These are phyloP conservation scores for Cryptosporidium ubiquitum DNA, from an alignment of 169 alveolate species.

Conservation along the genomic window DNA sequence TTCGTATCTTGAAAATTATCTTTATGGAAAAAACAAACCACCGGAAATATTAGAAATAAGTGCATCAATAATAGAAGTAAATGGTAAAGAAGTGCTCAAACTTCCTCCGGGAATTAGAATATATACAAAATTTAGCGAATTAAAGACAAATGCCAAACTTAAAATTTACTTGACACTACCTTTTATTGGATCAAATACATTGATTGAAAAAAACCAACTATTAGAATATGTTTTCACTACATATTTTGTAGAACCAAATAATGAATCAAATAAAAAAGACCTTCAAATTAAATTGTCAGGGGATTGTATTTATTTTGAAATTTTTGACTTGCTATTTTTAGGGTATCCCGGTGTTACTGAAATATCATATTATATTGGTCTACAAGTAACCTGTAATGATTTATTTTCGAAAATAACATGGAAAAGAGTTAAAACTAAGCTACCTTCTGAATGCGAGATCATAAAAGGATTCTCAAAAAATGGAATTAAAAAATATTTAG, in stretches of 20 bases:
- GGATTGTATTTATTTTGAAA: background rate
- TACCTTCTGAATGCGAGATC: slow-evolving; percentile 3
- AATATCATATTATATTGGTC: slow-evolving; percentile 12
- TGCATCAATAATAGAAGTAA: background rate
- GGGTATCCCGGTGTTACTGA: slow-evolving; percentile 39
- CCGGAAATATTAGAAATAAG: background rate
- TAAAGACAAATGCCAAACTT: background rate
- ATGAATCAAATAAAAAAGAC: background rate
- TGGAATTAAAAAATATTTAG: background rate
- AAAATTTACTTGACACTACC: slow-evolving; percentile 2
- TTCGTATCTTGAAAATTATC: background rate
- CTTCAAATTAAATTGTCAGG: background rate
- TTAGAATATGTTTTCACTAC: background rate
- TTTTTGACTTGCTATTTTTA: background rate
- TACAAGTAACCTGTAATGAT: background rate
- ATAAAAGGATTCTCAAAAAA: slow-evolving; percentile 32
- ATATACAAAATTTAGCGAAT: background rate
- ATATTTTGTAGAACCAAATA: background rate
- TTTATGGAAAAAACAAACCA: background rate
- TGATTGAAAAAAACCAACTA: background rate
- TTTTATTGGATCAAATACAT: background rate
- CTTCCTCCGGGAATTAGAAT: slow-evolving; percentile 12
- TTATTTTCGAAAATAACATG: background rate
- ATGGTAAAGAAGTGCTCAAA: background rate
- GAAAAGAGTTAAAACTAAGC: slow-evolving; percentile 11